Evolutionary conservation across 176 grass and related monocot species (phyloP).

Genomic region (Rhynchospora pubera): DNA sequence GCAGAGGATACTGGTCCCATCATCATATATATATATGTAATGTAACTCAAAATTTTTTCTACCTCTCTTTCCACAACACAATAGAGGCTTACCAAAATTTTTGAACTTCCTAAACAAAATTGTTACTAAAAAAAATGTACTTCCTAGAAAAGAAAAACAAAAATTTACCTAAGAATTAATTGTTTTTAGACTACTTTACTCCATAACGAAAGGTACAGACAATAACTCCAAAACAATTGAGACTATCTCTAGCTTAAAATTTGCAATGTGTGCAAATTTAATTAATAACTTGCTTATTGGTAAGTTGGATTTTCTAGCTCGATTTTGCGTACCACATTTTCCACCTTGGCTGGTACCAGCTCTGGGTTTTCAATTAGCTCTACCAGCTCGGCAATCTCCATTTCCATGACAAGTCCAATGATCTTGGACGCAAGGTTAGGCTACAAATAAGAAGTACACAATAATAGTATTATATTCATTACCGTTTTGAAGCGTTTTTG

Average conservation of each 20-base stretch:
- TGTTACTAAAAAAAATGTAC: not conserved
- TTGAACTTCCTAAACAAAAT: not conserved
- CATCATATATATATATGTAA: too few species aligned
- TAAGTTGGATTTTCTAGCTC: constrained; percentile 27
- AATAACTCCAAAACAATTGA: not conserved
- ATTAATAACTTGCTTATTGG: constrained; percentile 36
- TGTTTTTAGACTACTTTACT: not conserved
- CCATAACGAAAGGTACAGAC: not conserved
- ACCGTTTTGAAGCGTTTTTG: not conserved
- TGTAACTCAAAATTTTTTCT: not conserved
- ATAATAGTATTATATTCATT: not conserved
- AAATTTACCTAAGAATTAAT: constrained; percentile 15
- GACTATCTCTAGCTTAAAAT: not conserved
- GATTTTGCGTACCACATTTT: constrained; percentile 42
- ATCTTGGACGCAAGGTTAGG: constrained; percentile 57
- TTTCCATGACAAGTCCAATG: constrained; percentile 61
- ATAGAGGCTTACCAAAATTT: not conserved
- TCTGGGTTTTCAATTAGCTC: constrained; percentile 40
- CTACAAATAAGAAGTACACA: constrained; percentile 11
- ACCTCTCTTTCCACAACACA: not conserved
- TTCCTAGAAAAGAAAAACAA: constrained; percentile 5
- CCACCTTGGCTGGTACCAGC: constrained; percentile 46
- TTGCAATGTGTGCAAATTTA: constrained; percentile 8
- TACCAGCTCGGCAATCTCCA: constrained; percentile 45
- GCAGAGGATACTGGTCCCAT: too few species aligned